A percentile compares a stretch with the other conserved stretches of the same genome.
Conservation (phyloP, 768 basidiomycete genomes). For the Termitomyces sp. region DNA sequence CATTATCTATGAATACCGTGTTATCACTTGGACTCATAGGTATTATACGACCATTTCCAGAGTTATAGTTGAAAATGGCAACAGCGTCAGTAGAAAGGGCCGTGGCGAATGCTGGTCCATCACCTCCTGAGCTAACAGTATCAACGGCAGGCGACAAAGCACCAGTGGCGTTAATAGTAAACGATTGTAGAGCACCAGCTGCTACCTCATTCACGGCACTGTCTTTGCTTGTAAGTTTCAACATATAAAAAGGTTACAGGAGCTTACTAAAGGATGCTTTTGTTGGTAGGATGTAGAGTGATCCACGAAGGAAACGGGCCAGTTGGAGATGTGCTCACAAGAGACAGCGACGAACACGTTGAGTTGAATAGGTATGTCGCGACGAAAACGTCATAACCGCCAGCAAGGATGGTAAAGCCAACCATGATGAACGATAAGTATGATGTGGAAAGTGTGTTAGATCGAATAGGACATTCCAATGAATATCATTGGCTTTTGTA, state of each 20-base stretch:
- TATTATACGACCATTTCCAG: constrained; percentile 50
- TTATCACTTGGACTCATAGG: constrained; percentile 34
- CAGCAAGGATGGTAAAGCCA: constrained; percentile 62
- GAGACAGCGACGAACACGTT: constrained; percentile 37
- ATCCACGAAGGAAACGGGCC: constrained; percentile 60
- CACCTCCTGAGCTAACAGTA: constrained; percentile 43
- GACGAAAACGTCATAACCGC: constrained; percentile 57
- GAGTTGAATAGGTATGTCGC: constrained; percentile 60
- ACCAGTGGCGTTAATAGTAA: constrained; percentile 40
- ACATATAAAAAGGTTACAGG: not conserved
- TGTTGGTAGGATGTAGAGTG: constrained; percentile 46
- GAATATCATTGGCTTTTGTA: not conserved
- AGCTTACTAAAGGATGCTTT: constrained; percentile 56
- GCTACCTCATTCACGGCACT: constrained; percentile 59
- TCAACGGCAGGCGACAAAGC: constrained; percentile 37
- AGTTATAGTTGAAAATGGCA: constrained; percentile 53
- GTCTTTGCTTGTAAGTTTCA: not conserved
- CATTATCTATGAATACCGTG: constrained; percentile 24
- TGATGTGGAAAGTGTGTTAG: not conserved
- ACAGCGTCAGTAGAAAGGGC: constrained; percentile 52
- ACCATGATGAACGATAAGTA: constrained; percentile 38
- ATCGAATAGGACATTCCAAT: not conserved
- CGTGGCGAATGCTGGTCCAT: constrained; percentile 43
- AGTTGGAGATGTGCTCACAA: constrained; percentile 41
- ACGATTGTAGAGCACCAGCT: constrained; percentile 51